phyloP scores from a whole-genome alignment of 2,329 filamentous ascomycete species.

The Drechslerella coelobrocha region DNA sequence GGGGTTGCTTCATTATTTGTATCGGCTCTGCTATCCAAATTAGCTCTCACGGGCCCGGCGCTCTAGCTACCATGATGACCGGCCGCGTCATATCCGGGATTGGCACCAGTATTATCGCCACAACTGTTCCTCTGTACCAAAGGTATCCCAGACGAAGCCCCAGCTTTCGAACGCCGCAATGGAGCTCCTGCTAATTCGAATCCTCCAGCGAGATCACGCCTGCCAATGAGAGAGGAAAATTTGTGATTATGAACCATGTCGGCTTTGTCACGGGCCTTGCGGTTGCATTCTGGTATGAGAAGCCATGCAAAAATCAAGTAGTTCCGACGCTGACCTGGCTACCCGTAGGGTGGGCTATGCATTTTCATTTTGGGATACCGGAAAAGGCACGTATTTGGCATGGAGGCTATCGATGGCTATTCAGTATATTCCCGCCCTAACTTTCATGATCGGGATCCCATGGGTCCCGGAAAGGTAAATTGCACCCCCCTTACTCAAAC shows the following conservation, averaged over 20 bases:
- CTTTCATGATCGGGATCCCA: constrained; percentile 64
- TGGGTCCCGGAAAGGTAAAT: constrained; percentile 66
- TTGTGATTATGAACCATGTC: constrained; percentile 68
- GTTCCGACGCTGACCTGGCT: constrained; percentile 21
- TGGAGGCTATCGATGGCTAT: constrained; percentile 65
- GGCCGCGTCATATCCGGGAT: constrained; percentile 65
- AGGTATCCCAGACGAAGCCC: too few species aligned
- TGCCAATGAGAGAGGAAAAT: constrained; percentile 64
- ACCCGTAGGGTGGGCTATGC: constrained; percentile 65
- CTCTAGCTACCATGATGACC: constrained; percentile 62
- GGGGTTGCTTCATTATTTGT: constrained; percentile 61
- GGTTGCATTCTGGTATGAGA: constrained; percentile 64
- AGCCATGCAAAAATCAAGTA: neutral
- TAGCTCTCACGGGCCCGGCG: constrained; percentile 59
- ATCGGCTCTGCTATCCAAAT: constrained; percentile 64
- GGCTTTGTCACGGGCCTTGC: constrained; percentile 66
- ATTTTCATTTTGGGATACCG: constrained; percentile 64
- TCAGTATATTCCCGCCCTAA: constrained; percentile 63
- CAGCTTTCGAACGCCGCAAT: constrained; percentile 19
- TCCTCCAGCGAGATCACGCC: constrained; percentile 64
- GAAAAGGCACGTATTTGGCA: constrained; percentile 61
- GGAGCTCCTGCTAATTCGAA: neutral
- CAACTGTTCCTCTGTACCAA: constrained; percentile 67
- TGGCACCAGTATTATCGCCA: constrained; percentile 66
- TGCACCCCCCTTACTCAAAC: neutral